Evolutionary conservation across 352 stramenopile species (phyloP).

Genomic region (Phytophthora brassicae): DNA sequence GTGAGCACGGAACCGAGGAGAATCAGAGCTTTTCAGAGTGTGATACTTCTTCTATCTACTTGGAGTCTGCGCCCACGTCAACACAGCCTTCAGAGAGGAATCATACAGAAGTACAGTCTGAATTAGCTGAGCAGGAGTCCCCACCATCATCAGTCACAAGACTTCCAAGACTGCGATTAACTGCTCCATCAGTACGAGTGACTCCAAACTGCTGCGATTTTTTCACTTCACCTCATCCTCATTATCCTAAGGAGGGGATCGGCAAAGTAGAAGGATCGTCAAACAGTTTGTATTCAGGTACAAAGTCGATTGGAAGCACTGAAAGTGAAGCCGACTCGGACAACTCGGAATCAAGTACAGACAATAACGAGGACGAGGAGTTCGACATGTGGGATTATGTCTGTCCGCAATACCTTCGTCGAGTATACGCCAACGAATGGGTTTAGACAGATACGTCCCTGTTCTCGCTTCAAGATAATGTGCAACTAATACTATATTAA

Average conservation of each 20-base stretch:
- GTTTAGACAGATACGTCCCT: constrained; percentile 24
- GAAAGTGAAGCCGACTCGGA: constrained; percentile 1
- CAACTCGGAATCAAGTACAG: constrained; percentile 1
- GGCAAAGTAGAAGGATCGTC: constrained; percentile 15
- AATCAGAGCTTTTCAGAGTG: constrained; percentile 18
- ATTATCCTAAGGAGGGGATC: constrained; percentile 35
- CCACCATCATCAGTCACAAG: not conserved
- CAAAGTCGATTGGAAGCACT: constrained; percentile 6
- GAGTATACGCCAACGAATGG: constrained; percentile 48
- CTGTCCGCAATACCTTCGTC: constrained; percentile 45
- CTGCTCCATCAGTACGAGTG: constrained; percentile 16
- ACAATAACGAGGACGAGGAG: constrained; percentile 13
- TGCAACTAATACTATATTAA: constrained; percentile 16
- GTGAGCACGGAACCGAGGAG: constrained; percentile 2
- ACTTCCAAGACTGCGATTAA: constrained; percentile 28
- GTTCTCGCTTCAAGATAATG: not conserved
- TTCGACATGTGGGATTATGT: constrained; percentile 71
- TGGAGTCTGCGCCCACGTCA: constrained; percentile 6
- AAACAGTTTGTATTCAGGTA: not conserved
- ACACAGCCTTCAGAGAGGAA: constrained; percentile 11
- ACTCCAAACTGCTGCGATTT: constrained; percentile 40
- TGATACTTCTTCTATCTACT: constrained; percentile 2
- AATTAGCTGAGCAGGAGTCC: constrained; percentile 9
- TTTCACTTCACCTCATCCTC: constrained; percentile 35
- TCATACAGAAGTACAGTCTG: constrained; percentile 13